phyloP scores from a whole-genome alignment of 176 grass and related monocot genomes.

The Thinopyrum elongatum region DNA sequence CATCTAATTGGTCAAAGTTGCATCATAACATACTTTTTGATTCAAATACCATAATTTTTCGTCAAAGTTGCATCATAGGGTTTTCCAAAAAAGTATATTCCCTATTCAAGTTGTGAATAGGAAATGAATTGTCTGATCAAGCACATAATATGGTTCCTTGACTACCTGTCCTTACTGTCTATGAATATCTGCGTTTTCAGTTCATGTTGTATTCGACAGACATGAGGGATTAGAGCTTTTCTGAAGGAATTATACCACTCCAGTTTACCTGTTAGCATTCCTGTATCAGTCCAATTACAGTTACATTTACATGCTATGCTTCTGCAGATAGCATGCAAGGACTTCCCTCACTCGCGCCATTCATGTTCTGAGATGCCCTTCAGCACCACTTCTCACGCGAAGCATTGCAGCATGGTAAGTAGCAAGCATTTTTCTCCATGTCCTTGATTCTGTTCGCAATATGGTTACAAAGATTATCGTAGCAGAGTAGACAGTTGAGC shows the following conservation, averaged over 20 bases:
- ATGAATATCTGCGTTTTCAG: neutral
- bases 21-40: neutral
- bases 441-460: neutral
- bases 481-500: neutral
- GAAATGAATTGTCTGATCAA: neutral
- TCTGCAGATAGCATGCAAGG: constrained; percentile 89
- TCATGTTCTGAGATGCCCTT: constrained; percentile 77
- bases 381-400: constrained; percentile 54
- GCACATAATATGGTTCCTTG: neutral
- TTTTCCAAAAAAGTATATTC: neutral
- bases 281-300: neutral
- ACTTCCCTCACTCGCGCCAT: constrained; percentile 89
- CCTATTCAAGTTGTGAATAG: neutral
- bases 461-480: neutral
- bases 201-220: constrained; percentile 6
- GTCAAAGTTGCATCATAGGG: neutral
- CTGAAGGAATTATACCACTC: neutral
- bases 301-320: constrained; percentile 1
- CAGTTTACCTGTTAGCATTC: neutral
- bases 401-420: constrained; percentile 76
- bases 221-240: neutral
- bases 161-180: neutral
- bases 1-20: constrained; percentile 5
- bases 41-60: neutral
- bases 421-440: neutral